Evolutionary conservation across 306 rosid genomes (phyloP), one percentile per base, ranked within the genome.

Genomic region (Castanea sativa): DNA sequence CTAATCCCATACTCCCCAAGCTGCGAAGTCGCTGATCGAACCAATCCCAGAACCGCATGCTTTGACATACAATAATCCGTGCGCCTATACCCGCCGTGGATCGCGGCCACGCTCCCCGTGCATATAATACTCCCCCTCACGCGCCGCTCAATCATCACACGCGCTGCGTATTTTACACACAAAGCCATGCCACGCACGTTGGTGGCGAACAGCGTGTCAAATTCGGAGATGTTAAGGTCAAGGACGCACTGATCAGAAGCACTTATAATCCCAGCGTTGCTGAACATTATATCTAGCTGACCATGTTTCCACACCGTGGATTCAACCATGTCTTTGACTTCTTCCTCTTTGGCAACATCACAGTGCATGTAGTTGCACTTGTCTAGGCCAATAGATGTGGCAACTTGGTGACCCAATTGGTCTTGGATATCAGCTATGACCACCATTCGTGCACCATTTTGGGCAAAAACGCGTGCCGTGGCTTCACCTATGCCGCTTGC

Each of bases 401-500:
- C 93, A 0, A 89, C 88, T 29, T 57, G 73, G 35, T 53, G 74
- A 3, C 92, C 93, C 0, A 64, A 65, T 2, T 86, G 58, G 77
- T 91, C 90, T 69, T 85, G 91, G 71, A 89, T 75, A 73, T 91
- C 93, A 0, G 91, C 88, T 0, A 89, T 88, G 4, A 91, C 89
- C 5, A 89, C 86, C 55, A 84, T 76, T 3, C 83, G 85, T 0
- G 84, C 86, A 0, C 93, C 96, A 1, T 83, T 73, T 1, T 75
- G 19, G 25, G 86, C 79, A 15, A 91, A 87, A 33, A 64, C 45
- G 8, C 81, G 87, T 0, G 80, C 90, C 1, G 93, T 84, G 27
- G 85, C 91, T 74, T 91, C 91, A 7, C 93, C 91, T 8, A 91
- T 89, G 52, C 96, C 93, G 70, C 90, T 91, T 3, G 90, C 93